Evolutionary conservation across 116 monocot species (phyloP).

Genomic region (Iris pallida): DNA sequence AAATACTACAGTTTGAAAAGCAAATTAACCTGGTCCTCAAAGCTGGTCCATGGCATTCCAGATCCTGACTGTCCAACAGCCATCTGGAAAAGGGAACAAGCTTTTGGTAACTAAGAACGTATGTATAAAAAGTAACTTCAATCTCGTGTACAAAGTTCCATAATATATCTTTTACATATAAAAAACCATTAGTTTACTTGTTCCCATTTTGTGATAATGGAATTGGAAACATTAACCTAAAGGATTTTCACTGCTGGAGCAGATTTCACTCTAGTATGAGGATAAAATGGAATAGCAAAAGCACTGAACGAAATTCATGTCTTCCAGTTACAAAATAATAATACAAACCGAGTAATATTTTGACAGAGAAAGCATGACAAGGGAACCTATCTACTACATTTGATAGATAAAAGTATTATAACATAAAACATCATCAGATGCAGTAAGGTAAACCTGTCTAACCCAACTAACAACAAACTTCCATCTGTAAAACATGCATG

Average conservation of each 20-base stretch:
- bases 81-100: constrained; percentile 38
- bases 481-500: too few relatives aligned
- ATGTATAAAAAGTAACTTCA: not conserved
- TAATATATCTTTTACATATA: not conserved
- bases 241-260: not conserved
- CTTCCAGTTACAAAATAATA: not conserved
- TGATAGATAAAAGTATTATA: too few relatives aligned
- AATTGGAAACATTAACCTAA: not conserved
- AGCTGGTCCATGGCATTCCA: constrained; percentile 74
- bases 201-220: too few relatives aligned
- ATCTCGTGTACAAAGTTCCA: not conserved
- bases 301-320: not conserved
- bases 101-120: constrained; percentile 7
- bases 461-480: too few relatives aligned
- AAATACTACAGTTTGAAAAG: not conserved
- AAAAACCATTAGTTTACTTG: not conserved
- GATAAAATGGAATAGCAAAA: not conserved
- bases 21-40: constrained; percentile 87
- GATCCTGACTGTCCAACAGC: constrained; percentile 53
- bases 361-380: not conserved
- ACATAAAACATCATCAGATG: too few relatives aligned
- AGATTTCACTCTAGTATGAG: not conserved
- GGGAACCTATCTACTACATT: not conserved
- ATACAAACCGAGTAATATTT: not conserved
- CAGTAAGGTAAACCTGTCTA: too few relatives aligned